These are phyloP conservation scores for Testicularia cyperi DNA, from an alignment of 1,284 basidiomycete species.

Conservation along the genomic window DNA sequence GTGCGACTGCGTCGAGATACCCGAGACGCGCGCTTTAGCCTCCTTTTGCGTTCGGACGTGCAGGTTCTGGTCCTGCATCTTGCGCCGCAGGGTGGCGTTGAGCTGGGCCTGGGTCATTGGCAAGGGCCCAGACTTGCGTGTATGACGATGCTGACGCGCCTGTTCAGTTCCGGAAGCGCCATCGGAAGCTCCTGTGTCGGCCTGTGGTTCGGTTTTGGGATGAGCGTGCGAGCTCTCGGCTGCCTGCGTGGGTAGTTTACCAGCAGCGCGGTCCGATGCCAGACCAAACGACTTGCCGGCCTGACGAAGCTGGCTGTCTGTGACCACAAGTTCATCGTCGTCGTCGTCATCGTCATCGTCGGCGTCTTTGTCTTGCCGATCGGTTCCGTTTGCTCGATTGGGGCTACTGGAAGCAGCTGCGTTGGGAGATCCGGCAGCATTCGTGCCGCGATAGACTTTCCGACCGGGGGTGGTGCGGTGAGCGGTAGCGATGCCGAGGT, in stretches of 20 bases:
- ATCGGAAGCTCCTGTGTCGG: too few relatives aligned
- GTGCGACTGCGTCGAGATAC: neutral
- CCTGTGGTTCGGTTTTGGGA: too few relatives aligned
- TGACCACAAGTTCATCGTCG: slow-evolving; percentile 15
- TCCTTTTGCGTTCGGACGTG: slow-evolving; percentile 20
- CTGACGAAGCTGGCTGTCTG: slow-evolving; percentile 30
- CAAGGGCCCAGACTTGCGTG: slow-evolving; percentile 7
- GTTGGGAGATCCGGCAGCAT: slow-evolving; percentile 21
- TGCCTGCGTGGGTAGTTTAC: slow-evolving; percentile 16
- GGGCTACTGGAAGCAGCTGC: neutral
- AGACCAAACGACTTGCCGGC: slow-evolving; percentile 38
- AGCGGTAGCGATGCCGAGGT: slow-evolving; percentile 20
- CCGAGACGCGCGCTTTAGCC: slow-evolving; percentile 1
- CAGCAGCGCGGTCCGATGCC: slow-evolving; percentile 31
- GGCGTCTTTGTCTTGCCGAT: slow-evolving; percentile 6
- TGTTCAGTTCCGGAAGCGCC: neutral
- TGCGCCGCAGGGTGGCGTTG: slow-evolving; percentile 42
- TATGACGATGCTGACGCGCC: too few relatives aligned
- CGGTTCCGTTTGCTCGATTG: slow-evolving; percentile 2
- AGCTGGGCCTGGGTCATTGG: slow-evolving; percentile 42
- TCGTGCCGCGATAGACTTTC: slow-evolving; percentile 16
- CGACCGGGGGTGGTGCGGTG: slow-evolving; percentile 7
- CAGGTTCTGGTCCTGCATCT: slow-evolving; percentile 38
- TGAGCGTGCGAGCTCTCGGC: neutral
- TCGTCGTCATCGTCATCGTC: slow-evolving; percentile 11